Conservation (phyloP, 75 land plant species). For the Pinus tabuliformis region DNA sequence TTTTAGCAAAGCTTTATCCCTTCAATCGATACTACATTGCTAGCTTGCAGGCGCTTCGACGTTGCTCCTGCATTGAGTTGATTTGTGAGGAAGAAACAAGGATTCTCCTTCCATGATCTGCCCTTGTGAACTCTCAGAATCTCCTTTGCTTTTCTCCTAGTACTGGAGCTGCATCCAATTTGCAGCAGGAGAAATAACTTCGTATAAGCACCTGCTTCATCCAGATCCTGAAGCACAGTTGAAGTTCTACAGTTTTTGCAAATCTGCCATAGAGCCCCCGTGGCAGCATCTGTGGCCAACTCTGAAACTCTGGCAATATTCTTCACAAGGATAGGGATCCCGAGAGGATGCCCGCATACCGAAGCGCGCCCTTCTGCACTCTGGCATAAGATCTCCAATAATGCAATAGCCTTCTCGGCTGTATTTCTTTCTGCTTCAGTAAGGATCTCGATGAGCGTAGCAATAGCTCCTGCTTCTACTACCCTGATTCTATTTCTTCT, state of each 20-base stretch:
- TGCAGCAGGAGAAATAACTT: slow-evolving; percentile 61
- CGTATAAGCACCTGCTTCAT: slow-evolving; percentile 47
- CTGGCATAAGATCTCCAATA: slow-evolving; percentile 43
- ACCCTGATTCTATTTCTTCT: slow-evolving; percentile 47
- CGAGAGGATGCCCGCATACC: slow-evolving; percentile 32
- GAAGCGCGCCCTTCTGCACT: slow-evolving; percentile 53
- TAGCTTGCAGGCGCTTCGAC: too few species aligned
- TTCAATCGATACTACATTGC: too few species aligned
- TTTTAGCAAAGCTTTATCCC: too few species aligned
- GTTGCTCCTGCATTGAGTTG: background rate
- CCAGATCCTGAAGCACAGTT: slow-evolving; percentile 30
- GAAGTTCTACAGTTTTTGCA: slow-evolving; percentile 20
- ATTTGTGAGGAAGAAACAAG: background rate
- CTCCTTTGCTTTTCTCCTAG: slow-evolving; percentile 45
- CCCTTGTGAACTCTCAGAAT: slow-evolving; percentile 35
- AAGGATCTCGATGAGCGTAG: slow-evolving; percentile 21
- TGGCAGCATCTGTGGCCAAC: slow-evolving; percentile 25
- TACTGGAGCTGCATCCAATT: slow-evolving; percentile 27
- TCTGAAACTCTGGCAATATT: slow-evolving; percentile 34
- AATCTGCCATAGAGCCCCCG: slow-evolving; percentile 17
- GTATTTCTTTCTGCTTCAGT: slow-evolving; percentile 14
- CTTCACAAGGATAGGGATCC: slow-evolving; percentile 35
- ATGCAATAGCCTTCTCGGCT: slow-evolving; percentile 16
- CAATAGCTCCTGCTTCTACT: slow-evolving; percentile 28
- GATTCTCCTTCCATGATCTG: slow-evolving; percentile 27